These are phyloP conservation scores for Gentiana dahurica DNA, from an alignment of 257 asterid species.

Conservation along the genomic window DNA sequence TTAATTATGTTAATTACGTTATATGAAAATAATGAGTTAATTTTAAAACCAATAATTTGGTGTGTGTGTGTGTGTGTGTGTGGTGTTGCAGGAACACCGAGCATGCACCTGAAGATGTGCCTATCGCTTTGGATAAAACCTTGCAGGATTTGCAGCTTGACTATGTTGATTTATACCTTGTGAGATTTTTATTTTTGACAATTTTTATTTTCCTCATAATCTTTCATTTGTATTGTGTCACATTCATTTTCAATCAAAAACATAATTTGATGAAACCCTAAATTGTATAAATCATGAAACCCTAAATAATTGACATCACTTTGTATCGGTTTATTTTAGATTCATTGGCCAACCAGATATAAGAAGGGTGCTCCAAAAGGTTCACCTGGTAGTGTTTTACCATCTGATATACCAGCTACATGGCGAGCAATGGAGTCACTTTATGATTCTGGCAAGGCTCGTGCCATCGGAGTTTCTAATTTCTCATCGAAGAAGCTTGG, in stretches of 20 bases:
- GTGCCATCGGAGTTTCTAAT: constrained; percentile 53
- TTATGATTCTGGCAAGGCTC: constrained; percentile 41
- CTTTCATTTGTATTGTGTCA: too few species aligned
- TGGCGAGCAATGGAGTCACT: constrained; percentile 64
- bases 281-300: too few species aligned
- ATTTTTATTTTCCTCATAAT: too few species aligned
- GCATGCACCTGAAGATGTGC: constrained; percentile 57
- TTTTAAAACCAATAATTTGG: neutral
- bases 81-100: constrained; percentile 17
- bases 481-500: constrained; percentile 43
- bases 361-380: constrained; percentile 29
- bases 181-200: constrained; percentile 7
- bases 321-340: constrained; percentile 15
- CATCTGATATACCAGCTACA: constrained; percentile 38
- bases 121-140: constrained; percentile 36
- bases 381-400: constrained; percentile 26
- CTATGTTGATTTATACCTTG: constrained; percentile 55
- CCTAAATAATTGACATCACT: too few species aligned
- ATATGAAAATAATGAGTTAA: too few species aligned
- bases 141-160: constrained; percentile 53
- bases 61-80: too few species aligned
- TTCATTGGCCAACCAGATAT: constrained; percentile 57
- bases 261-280: too few species aligned
- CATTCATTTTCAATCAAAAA: too few species aligned
- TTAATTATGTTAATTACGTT: too few species aligned